A percentile compares a stretch with the other conserved stretches of the same genome.
phyloP scores from a whole-genome alignment of 257 asterid species.

The Jacaranda copaia region DNA sequence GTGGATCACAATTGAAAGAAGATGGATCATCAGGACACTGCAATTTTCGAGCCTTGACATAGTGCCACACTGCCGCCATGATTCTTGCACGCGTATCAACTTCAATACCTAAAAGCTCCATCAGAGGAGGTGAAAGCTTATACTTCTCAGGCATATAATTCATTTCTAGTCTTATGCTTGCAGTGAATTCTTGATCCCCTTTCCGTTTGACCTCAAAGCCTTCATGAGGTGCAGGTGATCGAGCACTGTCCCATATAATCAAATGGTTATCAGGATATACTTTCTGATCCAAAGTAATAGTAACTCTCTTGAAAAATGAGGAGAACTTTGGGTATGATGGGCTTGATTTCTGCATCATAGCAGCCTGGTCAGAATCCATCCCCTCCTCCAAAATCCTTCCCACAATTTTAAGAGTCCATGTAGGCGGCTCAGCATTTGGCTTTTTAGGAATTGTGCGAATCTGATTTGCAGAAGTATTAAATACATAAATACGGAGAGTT shows the following conservation, averaged over 20 bases:
- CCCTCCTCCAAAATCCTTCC: constrained; percentile 89
- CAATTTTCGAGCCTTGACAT: constrained; percentile 85
- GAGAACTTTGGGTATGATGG: constrained; percentile 72
- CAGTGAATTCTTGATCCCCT: constrained; percentile 83
- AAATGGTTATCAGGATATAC: constrained; percentile 78
- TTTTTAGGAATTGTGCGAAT: constrained; percentile 65
- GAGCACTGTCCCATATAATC: constrained; percentile 76
- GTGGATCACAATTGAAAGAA: constrained; percentile 74
- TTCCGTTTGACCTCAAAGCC: constrained; percentile 82
- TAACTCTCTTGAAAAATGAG: constrained; percentile 73
- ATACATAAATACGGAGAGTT: constrained; percentile 77
- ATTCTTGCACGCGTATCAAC: constrained; percentile 83
- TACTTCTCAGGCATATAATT: constrained; percentile 79
- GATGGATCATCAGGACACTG: constrained; percentile 78
- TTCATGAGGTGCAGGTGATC: constrained; percentile 77
- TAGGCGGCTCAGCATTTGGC: constrained; percentile 75
- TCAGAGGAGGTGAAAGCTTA: constrained; percentile 70
- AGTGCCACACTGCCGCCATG: constrained; percentile 83
- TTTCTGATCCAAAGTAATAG: constrained; percentile 77
- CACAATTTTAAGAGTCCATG: constrained; percentile 82
- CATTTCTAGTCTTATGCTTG: constrained; percentile 68
- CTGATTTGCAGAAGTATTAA: constrained; percentile 78
- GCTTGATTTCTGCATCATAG: constrained; percentile 67
- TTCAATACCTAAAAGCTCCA: constrained; percentile 79
- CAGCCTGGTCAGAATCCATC: constrained; percentile 76